Conservation (phyloP, 352 stramenopile genomes). For the Globisporangium takayamanum region DNA sequence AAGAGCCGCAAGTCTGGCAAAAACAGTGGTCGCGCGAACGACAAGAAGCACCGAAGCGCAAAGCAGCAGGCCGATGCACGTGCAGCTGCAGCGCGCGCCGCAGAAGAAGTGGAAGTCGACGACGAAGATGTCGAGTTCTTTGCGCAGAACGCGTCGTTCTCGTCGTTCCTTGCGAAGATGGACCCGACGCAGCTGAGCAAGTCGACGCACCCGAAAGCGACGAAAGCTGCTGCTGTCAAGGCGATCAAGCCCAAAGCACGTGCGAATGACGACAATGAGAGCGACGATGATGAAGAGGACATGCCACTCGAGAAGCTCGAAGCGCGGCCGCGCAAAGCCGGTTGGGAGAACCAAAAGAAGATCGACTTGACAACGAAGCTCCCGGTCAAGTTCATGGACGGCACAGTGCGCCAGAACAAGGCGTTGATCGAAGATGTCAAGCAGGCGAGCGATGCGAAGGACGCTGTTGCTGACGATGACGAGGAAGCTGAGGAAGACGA, state of each 20-base stretch:
- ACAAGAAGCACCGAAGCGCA: not conserved
- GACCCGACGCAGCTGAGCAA: conserved; percentile 60
- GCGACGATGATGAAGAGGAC: conserved; percentile 24
- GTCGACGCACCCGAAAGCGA: conserved; percentile 32
- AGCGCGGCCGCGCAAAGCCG: conserved; percentile 50
- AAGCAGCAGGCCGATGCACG: conserved; percentile 22
- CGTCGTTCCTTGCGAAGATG: conserved; percentile 77
- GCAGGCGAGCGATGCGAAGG: conserved; percentile 15
- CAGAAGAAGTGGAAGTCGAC: conserved; percentile 58
- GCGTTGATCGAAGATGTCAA: conserved; percentile 39
- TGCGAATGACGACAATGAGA: conserved; percentile 14
- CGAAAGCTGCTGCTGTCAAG: conserved; percentile 2
- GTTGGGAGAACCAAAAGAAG: conserved; percentile 51
- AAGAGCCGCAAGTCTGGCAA: conserved; percentile 7
- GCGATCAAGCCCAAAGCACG: conserved; percentile 12
- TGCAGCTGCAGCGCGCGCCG: conserved; percentile 20
- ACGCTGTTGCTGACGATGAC: conserved; percentile 26
- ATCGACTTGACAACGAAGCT: conserved; percentile 64
- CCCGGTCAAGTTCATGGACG: conserved; percentile 85
- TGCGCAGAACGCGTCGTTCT: conserved; percentile 59
- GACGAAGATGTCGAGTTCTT: conserved; percentile 79
- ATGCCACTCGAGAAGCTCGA: conserved; percentile 77
- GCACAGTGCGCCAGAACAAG: conserved; percentile 71
- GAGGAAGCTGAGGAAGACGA: conserved; percentile 30
- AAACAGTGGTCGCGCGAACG: not conserved